Percentiles rank a stretch among this genome's conserved stretches.
Conservation (phyloP, 2,329 filamentous ascomycete genomes). For the Aschersonia sp. region DNA sequence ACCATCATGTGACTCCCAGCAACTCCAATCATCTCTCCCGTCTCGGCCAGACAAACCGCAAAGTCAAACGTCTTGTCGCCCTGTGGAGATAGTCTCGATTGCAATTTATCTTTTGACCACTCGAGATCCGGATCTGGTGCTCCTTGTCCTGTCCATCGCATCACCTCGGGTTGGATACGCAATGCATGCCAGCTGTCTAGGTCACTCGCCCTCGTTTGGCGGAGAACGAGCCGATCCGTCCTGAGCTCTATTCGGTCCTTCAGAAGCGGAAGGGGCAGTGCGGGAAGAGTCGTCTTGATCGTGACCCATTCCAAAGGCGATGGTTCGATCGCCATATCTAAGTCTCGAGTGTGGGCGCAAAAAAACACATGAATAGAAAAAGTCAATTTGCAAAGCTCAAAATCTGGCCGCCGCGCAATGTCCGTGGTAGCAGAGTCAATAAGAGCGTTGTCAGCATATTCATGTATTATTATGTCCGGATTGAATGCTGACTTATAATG, state of each 20-base stretch:
- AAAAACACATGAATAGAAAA: no score
- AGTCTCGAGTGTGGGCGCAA: no score
- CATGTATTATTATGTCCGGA: no score
- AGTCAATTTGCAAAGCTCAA: no score
- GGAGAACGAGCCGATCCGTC: constrained; percentile 40
- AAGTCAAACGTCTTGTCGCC: constrained; percentile 41
- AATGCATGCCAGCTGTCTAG: constrained; percentile 33
- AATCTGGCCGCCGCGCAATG: no score
- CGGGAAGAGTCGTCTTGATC: constrained; percentile 34
- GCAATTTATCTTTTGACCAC: constrained; percentile 26
- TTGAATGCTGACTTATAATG: no score
- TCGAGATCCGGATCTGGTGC: constrained; percentile 26
- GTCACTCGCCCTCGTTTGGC: constrained; percentile 35
- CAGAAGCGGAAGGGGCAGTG: constrained; percentile 24
- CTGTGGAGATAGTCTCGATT: constrained; percentile 28
- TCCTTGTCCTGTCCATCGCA: constrained; percentile 39
- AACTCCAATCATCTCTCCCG: constrained; percentile 35
- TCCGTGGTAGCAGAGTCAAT: no score
- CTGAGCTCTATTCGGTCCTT: constrained; percentile 21
- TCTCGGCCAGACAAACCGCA: constrained; percentile 30
- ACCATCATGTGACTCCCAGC: constrained; percentile 25
- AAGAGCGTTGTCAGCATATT: no score
- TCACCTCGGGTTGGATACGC: constrained; percentile 44
- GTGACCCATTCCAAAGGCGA: constrained; percentile 18
- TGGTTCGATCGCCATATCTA: not conserved